These are phyloP conservation scores for Coemansia sp. DNA, from an alignment of 192 early-diverging fungal species.

Conservation along the genomic window DNA sequence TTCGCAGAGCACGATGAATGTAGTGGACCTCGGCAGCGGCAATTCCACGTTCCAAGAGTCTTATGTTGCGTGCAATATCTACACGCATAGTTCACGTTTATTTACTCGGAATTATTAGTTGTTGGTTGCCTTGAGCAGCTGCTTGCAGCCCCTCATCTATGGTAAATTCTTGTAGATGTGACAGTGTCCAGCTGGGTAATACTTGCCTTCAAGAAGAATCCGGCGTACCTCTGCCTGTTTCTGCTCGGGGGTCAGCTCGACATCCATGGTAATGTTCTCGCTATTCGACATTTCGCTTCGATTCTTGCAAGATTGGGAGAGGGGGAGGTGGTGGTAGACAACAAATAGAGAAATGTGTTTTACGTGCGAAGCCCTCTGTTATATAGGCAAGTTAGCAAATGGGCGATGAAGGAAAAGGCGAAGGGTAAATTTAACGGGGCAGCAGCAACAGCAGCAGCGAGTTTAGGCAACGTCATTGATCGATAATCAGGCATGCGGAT, in stretches of 20 bases:
- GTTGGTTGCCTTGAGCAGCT: background rate
- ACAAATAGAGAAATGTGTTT: background rate
- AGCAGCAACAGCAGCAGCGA: too few species aligned
- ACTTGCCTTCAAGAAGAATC: constrained; percentile 52
- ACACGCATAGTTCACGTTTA: constrained; percentile 10
- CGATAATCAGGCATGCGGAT: background rate
- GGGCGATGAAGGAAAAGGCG: too few species aligned
- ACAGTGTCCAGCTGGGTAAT: background rate
- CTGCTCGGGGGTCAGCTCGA: constrained; percentile 42
- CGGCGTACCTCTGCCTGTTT: constrained; percentile 45
- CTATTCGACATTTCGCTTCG: constrained; percentile 28
- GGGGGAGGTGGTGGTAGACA: background rate
- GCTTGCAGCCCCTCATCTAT: too few species aligned
- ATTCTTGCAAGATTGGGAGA: background rate
- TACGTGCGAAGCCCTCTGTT: background rate
- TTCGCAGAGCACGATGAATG: constrained; percentile 83
- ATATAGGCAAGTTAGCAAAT: too few species aligned
- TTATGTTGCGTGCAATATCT: constrained; percentile 88
- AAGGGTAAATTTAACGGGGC: too few species aligned
- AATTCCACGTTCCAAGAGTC: constrained; percentile 80
- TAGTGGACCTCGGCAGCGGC: constrained; percentile 83
- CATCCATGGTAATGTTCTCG: constrained; percentile 40
- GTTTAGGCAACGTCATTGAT: constrained; percentile 36
- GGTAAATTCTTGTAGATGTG: too few species aligned
- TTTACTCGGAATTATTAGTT: background rate